Evolutionary conservation across 257 asterid genomes (phyloP).

Genomic region (Forsythia suspensa): DNA sequence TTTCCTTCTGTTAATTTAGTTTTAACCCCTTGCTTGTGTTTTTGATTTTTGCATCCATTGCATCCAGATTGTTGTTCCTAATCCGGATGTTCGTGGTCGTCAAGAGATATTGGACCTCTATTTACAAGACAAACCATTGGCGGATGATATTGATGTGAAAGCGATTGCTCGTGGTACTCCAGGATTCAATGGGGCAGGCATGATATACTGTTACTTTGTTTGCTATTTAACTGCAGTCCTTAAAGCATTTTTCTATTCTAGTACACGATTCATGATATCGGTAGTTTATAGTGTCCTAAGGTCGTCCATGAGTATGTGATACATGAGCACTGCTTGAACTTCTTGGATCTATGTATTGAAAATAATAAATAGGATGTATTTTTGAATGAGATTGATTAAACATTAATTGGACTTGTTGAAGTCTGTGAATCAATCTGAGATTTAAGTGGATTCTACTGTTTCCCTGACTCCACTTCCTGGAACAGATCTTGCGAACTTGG

Average conservation of each 20-base stretch:
- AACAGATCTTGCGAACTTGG: conserved; percentile 89
- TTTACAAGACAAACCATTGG: conserved; percentile 86
- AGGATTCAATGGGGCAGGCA: conserved; percentile 98
- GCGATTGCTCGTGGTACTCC: conserved; percentile 99
- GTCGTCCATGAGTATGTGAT: neutral
- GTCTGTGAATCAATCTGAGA: neutral
- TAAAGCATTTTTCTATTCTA: neutral
- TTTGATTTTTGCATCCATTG: conserved; percentile 7
- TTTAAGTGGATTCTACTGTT: conserved; percentile 17
- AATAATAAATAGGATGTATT: neutral
- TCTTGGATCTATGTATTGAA: neutral
- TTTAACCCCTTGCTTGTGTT: neutral
- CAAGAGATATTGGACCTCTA: conserved; percentile 90
- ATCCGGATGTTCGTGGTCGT: conserved; percentile 95
- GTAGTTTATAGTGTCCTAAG: conserved; percentile 6
- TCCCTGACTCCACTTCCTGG: conserved; percentile 15
- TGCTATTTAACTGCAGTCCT: neutral
- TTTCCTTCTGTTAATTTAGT: neutral
- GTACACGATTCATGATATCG: neutral
- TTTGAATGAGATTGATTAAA: neutral
- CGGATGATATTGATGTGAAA: conserved; percentile 77
- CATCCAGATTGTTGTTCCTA: conserved; percentile 80
- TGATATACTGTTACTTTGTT: conserved; percentile 25
- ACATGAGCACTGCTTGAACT: neutral
- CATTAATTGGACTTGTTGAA: neutral